These are phyloP conservation scores for Ballota nigra DNA, from an alignment of 257 asterid genomes.

Conservation along the genomic window DNA sequence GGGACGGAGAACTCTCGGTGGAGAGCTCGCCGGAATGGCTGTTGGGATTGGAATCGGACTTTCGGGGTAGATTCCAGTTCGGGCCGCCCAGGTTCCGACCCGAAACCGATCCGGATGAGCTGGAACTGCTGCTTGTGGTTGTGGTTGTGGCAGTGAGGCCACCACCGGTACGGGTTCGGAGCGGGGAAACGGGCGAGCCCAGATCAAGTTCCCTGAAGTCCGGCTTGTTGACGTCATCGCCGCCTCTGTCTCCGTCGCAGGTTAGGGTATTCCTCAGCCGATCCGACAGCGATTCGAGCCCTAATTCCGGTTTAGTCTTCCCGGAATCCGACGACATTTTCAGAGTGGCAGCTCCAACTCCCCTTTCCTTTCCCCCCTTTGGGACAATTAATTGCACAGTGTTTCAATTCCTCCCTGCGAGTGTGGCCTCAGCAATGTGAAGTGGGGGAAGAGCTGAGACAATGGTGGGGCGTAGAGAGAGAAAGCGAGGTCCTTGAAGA, in stretches of 20 bases:
- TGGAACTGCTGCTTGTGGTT: slow-evolving; percentile 58
- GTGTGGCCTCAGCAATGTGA: slow-evolving; percentile 28
- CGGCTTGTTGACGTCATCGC: slow-evolving; percentile 41
- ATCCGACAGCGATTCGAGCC: slow-evolving; percentile 41
- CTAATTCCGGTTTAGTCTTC: slow-evolving; percentile 31
- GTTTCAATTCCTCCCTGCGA: not conserved
- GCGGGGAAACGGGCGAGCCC: slow-evolving; percentile 57
- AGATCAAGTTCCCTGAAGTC: slow-evolving; percentile 61
- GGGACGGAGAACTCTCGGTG: slow-evolving; percentile 48
- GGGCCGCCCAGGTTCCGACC: slow-evolving; percentile 35
- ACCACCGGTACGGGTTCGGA: slow-evolving; percentile 41
- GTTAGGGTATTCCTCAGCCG: slow-evolving; percentile 37
- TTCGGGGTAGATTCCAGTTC: slow-evolving; percentile 29
- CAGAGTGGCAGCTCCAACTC: slow-evolving; percentile 19
- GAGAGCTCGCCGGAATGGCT: slow-evolving; percentile 61
- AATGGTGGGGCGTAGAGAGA: slow-evolving; percentile 16
- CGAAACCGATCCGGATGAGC: slow-evolving; percentile 67
- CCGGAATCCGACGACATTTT: slow-evolving; percentile 46
- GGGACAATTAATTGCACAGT: not conserved
- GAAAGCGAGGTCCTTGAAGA: slow-evolving; percentile 17
- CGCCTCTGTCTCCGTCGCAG: slow-evolving; percentile 19
- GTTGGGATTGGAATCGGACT: slow-evolving; percentile 40
- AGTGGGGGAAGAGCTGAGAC: slow-evolving; percentile 5
- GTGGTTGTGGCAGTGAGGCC: slow-evolving; percentile 34
- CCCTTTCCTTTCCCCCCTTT: too few relatives aligned